phyloP scores from a whole-genome alignment of 495 filamentous ascomycete species.

The Terfezia boudieri region DNA sequence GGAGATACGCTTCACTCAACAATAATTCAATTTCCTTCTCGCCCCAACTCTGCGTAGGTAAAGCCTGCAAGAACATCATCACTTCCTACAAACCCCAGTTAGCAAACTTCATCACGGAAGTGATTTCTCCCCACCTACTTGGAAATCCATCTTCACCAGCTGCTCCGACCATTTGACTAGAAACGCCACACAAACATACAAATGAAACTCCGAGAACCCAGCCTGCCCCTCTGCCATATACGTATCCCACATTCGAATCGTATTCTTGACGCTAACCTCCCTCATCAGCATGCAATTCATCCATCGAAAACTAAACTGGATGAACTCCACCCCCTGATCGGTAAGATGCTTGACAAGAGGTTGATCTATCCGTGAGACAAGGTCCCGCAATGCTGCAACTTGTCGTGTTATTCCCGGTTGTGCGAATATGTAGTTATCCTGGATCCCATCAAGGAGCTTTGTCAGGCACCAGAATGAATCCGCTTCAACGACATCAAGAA shows the following conservation, averaged over 20 bases:
- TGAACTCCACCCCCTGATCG: conserved; percentile 82
- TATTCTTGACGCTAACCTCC: conserved; percentile 86
- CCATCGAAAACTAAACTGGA: conserved; percentile 97
- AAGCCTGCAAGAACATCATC: conserved; percentile 96
- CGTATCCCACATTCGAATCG: conserved; percentile 98
- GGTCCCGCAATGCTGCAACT: conserved; percentile 64
- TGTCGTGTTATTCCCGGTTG: conserved; percentile 93
- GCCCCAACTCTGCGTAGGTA: conserved; percentile 88
- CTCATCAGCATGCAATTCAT: conserved; percentile 99
- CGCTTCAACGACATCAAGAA: conserved; percentile 90
- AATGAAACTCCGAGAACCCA: conserved; percentile 90
- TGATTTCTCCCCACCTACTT: conserved; percentile 22
- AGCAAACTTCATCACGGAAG: not conserved
- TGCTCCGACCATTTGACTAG: conserved; percentile 97
- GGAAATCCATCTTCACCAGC: conserved; percentile 90
- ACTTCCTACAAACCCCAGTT: conserved; percentile 38
- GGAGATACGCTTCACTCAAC: conserved; percentile 52
- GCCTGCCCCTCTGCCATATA: conserved; percentile 89
- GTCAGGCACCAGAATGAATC: conserved; percentile 97
- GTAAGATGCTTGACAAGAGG: conserved; percentile 71
- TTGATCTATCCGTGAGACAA: conserved; percentile 73
- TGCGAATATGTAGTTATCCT: conserved; percentile 95
- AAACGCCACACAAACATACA: conserved; percentile 96
- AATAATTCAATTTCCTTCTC: conserved; percentile 95
- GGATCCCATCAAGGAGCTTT: conserved; percentile 88